Base-by-base conservation (phyloP, 768 basidiomycete species). In the Termitomyces sp. region DNA sequence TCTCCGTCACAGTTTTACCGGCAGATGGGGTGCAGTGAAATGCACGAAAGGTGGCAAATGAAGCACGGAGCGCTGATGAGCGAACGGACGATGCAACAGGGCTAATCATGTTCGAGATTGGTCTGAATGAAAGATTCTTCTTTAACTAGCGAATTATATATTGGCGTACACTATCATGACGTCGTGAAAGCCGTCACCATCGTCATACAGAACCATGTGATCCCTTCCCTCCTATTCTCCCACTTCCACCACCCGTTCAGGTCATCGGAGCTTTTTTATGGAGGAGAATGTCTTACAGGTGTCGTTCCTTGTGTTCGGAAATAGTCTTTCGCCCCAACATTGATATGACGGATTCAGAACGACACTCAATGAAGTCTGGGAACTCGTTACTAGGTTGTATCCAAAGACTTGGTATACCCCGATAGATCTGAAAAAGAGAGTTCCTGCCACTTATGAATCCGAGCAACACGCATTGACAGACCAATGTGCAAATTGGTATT, bases 1-100 rank as follows among this genome's bases (percentile, higher is more conserved):
- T 77, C 53, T 80, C 77, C 15, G 70, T 72, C 18, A 79, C 66
- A 0, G 73, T 73, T 51, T 78, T 76, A 3, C 56, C 60, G 10
- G 70, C 63, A 23, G 64, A 52, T 6, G 73, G 70, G 11, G 73
- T 70, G 1, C 66, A 56, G 57, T 77, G 76, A 55, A 80, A 60
- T 2, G 57, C 35, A 16, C 74, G 70, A 15, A 58, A 47, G 6
- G 39, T 40, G 5, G 22, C n/a, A 25, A 39, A 42, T 31, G 56
- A 57, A 11, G 53, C 31, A 23, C 63, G 63, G 27, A 56, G 22
- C 32, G 41, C 56, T 3, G 53, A 44, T 1, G 52, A 36, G 35
- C 64, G 62, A 7, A 53, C 46, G 11, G 40, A 50, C 20, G 54
- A 46, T 9, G 54, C 16, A n/a, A 60, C 9, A n/a, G 51, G 27